Base-by-base conservation (phyloP, 495 filamentous ascomycete genomes). In the Aspergillus kassunensis region DNA sequence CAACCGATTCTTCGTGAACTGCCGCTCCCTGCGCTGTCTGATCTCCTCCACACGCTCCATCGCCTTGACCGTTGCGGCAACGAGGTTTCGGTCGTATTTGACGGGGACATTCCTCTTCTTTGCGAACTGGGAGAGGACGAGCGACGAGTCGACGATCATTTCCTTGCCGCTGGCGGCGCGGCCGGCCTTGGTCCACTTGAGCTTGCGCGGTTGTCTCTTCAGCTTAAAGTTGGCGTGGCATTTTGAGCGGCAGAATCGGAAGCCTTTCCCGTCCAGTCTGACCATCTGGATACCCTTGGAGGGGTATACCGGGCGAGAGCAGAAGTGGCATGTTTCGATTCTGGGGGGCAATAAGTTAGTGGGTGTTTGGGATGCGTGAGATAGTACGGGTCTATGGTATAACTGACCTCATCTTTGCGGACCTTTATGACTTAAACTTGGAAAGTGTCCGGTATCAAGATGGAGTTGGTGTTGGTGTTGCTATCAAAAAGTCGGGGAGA, bases 181-280 rank as follows among this genome's bases (percentile, higher is more conserved):
- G 57, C 70, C 62, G 44, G 66, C 70, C 77, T 91, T 91, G 44
- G 90, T 95, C 90, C 89, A 95, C 69, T 88, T 89, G 64, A 95
- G 78, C 71, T 86, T 85, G 61, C 84, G 75, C n/a, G 84, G 83
- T 59, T 87, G 85, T 58, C 93, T 84, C 84, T 97, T 96, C 90
- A 95, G 96, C 76, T 96, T 96, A 83, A 97, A 96, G 77, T 95
- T 95, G 76, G 91, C 89, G 73, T 95, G 90, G 78, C 91, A 96
- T 79, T 96, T 97, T 53, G 78, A 84, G 36, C 90, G 79, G 77
- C 90, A 95, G 80, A 84, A 84, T 40, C 68, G 59, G 55, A 71
- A 73, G 53, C 49, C 53, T 42, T 62, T 58, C 27, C 53, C 57
- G 47, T 60, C 57, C 19, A 58, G 48, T 30, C 86, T 81, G 52